Evolutionary conservation across 116 monocot genomes (phyloP).

Genomic region (Thalassia testudinum): DNA sequence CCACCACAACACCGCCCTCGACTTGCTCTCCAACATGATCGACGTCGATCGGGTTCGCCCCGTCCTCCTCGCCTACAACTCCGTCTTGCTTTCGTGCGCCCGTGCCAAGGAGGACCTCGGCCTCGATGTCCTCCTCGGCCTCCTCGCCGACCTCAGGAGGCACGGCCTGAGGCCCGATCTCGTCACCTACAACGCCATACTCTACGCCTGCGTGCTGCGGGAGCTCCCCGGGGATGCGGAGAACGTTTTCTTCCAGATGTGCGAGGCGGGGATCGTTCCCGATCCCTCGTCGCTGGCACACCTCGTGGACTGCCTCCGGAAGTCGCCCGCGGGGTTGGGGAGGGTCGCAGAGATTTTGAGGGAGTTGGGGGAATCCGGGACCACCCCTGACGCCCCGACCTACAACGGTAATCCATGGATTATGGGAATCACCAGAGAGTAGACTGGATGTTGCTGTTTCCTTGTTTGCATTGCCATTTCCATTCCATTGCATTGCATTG

Average conservation of each 20-base stretch:
- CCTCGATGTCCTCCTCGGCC: constrained; percentile 48
- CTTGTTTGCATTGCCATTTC: too few species aligned
- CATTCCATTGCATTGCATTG: too few species aligned
- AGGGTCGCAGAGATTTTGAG: constrained; percentile 47
- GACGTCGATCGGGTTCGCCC: constrained; percentile 35
- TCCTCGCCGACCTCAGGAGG: constrained; percentile 93
- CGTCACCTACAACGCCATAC: constrained; percentile 81
- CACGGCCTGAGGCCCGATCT: constrained; percentile 74
- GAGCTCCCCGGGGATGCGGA: constrained; percentile 59
- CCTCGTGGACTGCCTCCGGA: constrained; percentile 68
- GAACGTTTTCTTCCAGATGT: constrained; percentile 63
- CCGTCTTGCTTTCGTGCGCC: constrained; percentile 56
- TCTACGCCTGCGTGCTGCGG: constrained; percentile 59
- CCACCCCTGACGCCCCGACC: constrained; percentile 47
- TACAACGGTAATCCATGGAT: too few species aligned
- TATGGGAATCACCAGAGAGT: too few species aligned
- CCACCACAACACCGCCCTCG: constrained; percentile 33
- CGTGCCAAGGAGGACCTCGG: constrained; percentile 29
- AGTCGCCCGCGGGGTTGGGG: constrained; percentile 29
- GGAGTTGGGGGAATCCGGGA: constrained; percentile 57
- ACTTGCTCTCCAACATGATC: constrained; percentile 66
- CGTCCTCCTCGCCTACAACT: constrained; percentile 76
- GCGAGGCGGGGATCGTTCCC: constrained; percentile 46
- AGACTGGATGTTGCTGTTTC: too few species aligned
- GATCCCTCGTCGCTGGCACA: constrained; percentile 46